Conservation (phyloP, 768 basidiomycete genomes). For the Cystobasidium onofrii region DNA sequence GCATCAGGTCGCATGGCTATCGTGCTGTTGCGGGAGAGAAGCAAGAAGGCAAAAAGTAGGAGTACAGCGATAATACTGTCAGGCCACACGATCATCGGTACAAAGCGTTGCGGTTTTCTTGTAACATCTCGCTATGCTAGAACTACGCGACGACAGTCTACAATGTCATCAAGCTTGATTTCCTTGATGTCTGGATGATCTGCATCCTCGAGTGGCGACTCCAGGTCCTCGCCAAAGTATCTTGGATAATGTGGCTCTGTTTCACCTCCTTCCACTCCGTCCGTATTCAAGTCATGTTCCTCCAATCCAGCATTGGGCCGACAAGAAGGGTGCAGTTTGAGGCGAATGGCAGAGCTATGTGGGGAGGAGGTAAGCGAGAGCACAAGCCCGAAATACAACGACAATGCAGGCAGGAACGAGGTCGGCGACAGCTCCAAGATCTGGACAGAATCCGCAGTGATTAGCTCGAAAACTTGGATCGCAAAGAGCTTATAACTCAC, state of each 20-base stretch:
- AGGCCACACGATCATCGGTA: too few species aligned
- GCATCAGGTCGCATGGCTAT: constrained; percentile 7
- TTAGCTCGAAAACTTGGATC: neutral
- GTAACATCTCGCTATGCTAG: neutral
- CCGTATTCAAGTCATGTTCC: neutral
- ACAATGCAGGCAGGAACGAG: constrained; percentile 34
- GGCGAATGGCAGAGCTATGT: constrained; percentile 20
- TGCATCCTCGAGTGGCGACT: neutral
- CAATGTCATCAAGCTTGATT: constrained; percentile 25
- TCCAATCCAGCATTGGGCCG: neutral
- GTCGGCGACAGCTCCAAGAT: constrained; percentile 38
- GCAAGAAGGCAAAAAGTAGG: too few species aligned
- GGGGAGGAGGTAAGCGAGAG: neutral
- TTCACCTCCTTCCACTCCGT: neutral
- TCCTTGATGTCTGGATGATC: constrained; percentile 1
- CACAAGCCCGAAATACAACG: constrained; percentile 37
- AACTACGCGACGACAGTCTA: constrained; percentile 15
- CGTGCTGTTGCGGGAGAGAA: neutral
- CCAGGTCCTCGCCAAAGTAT: constrained; percentile 18
- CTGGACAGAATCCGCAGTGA: neutral
- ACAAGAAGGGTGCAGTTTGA: constrained; percentile 35
- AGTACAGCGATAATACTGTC: too few species aligned
- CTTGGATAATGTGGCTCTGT: neutral
- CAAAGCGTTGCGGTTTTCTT: too few species aligned
- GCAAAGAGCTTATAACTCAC: constrained; percentile 4